Base-by-base conservation (phyloP, 306 rosid genomes). In the Boehmeria nivea region DNA sequence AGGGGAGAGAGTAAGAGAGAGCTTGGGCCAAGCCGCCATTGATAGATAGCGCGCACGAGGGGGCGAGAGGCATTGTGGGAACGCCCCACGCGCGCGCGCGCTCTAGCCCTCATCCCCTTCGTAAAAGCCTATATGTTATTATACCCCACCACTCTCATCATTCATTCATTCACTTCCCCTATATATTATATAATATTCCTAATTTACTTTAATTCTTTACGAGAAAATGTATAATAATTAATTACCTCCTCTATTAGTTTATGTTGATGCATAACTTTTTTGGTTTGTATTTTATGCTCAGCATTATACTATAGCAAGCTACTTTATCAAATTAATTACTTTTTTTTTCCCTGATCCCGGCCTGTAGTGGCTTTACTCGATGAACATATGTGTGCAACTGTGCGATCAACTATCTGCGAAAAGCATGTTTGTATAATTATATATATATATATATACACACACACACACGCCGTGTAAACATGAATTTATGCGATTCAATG, bases 1-100 rank as follows among this genome's bases (percentile, higher is more conserved):
- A 31, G 43, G 15, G 47, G 23, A 24, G 42, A 28, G 51, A 23
- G 60, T n/a, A n/a, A n/a, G n/a, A n/a, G n/a, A n/a, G n/a, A n/a
- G n/a, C n/a, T 23, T 61, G 13, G 39, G 74, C 57, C 23, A 34
- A 76, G 86, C 74, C 84, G 75, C 84, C 90, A 71, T 64, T 68
- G 64, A 79, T 67, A 72, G 72, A 70, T 69, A 64, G 87, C 77
- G 80, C 87, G 74, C 94, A 82, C 89, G 94, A 77, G 89, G 58
- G 87, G 66, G 54, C 74, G 6, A 78, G 84, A 72, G 84, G 56
- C 77, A 60, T 39, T 71, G 68, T 68, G 83, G 83, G 72, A 38
- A 49, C n/a, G 63, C 81, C 49, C 60, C 24, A 28, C 11, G 68
- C 77, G 66, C 71, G 74, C 68, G 60, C 53, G 67, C 17, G 24